Percentiles rank a stretch among this genome's conserved stretches.
Evolutionary conservation across 495 filamentous ascomycete species (phyloP).

Genomic region (Neurospora sp.): DNA sequence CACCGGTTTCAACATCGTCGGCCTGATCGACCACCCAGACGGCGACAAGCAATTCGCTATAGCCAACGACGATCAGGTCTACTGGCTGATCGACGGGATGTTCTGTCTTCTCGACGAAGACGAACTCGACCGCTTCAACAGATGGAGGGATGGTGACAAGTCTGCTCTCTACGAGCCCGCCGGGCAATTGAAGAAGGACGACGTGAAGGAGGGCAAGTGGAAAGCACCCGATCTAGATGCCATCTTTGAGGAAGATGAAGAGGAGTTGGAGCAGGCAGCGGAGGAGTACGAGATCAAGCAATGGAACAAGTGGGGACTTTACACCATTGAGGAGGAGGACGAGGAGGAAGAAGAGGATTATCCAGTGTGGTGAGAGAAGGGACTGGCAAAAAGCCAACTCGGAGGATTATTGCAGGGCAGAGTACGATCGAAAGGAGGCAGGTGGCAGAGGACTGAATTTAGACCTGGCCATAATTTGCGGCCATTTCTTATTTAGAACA

Average conservation of each 20-base stretch:
- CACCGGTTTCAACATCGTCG: not conserved
- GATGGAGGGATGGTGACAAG: not conserved
- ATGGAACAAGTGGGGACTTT: not conserved
- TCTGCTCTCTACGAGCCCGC: fast-evolving
- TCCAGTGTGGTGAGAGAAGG: not conserved
- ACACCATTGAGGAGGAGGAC: not conserved
- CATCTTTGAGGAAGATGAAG: not conserved
- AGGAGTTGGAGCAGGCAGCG: not conserved
- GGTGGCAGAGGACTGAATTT: fast-evolving
- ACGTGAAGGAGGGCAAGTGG: not conserved
- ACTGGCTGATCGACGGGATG: not conserved
- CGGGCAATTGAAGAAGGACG: not conserved
- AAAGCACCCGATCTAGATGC: not conserved
- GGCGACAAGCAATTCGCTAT: not conserved
- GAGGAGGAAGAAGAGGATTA: not conserved
- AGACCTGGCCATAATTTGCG: not conserved
- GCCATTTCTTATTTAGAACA: not conserved
- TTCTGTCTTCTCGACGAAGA: not conserved
- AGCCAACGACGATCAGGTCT: fast-evolving
- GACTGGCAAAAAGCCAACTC: fast-evolving
- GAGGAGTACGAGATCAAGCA: not conserved
- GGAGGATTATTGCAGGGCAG: fast-evolving
- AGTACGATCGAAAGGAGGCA: not conserved
- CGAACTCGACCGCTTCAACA: not conserved
- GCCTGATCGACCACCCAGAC: not conserved